Base-by-base conservation (phyloP, 768 basidiomycete species). In the Cyclocybe aegerita region DNA sequence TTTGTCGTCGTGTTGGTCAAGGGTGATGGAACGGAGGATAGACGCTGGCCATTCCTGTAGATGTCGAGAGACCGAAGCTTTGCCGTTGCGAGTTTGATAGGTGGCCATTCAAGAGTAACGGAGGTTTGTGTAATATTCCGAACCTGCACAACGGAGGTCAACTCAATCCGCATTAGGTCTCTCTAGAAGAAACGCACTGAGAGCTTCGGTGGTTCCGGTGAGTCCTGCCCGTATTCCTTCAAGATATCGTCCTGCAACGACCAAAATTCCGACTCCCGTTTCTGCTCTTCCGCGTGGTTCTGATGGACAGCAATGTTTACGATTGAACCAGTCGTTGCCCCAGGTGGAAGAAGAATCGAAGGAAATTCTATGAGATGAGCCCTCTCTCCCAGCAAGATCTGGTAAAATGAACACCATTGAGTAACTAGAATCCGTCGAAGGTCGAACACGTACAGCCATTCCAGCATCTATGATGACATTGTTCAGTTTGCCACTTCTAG, bases 331-430 rank as follows among this genome's bases (percentile, higher is more conserved):
- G 95, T 84, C 7, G 88, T 85, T 1, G 93, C 86, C 10, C 95
- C 95, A 0, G 94, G 90, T 1, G 97, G 97, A 6, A 98, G 75
- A 1, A 98, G 81, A 35, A 99, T 78, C 0, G 97, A 98, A 1
- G 97, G 97, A 67, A 98, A 99, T 69, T 99, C 96, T 60, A 99
- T 96, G 33, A 98, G 79, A 63, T 98, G 96, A 12, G 95, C 95
- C 38, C 93, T 82, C 66, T 92, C 93, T 11, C 96, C 94, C 10
- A 98, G 79, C 1, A 96, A 80, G 57, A 97, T 95, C 93, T 93
- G 65, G 40, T 48, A 53, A 38, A 46, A 30, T 46, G 12, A 36
- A 8, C 43, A 29, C 15, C 10, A 30, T 49, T 49, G 46, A 50
- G 34, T 11, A 15, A 39, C 14, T 34, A 11, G 37, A 32, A 23